Evolutionary conservation across 495 filamentous ascomycete genomes (phyloP).

Genomic region (Aspergillus olivimuriae): DNA sequence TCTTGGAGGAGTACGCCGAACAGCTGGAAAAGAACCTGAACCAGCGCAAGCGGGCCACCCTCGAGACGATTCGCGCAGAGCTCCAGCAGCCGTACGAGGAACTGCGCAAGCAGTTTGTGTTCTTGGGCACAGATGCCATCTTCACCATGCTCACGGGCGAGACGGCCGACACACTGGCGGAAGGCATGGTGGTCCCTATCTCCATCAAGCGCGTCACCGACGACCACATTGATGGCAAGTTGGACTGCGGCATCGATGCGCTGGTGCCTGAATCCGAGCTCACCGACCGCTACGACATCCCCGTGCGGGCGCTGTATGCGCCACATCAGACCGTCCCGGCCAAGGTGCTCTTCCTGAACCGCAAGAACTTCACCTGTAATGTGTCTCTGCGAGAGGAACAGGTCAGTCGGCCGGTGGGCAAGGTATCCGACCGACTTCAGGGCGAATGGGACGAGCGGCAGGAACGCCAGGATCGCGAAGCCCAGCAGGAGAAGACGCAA

Average conservation of each 20-base stretch:
- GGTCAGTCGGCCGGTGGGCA: slow-evolving; percentile 60
- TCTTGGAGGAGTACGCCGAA: slow-evolving; percentile 94
- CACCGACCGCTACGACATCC: slow-evolving; percentile 54
- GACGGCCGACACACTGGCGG: slow-evolving; percentile 70
- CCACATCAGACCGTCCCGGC: slow-evolving; percentile 78
- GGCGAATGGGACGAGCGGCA: slow-evolving; percentile 81
- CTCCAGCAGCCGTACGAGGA: slow-evolving; percentile 91
- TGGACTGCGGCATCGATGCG: slow-evolving; percentile 92
- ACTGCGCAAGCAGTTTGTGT: slow-evolving; percentile 70
- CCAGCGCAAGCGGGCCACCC: slow-evolving; percentile 89
- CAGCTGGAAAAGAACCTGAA: slow-evolving; percentile 89
- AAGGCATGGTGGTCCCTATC: slow-evolving; percentile 88
- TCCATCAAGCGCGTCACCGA: slow-evolving; percentile 81
- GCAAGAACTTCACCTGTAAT: slow-evolving; percentile 71
- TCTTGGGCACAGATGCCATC: slow-evolving; percentile 69
- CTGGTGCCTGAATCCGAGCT: slow-evolving; percentile 69
- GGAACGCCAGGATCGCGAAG: slow-evolving; percentile 72
- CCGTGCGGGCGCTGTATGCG: slow-evolving; percentile 52
- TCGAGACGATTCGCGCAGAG: slow-evolving; percentile 94
- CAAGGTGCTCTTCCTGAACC: slow-evolving; percentile 79
- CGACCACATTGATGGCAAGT: slow-evolving; percentile 84
- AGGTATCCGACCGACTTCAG: slow-evolving; percentile 58
- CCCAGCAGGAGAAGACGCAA: slow-evolving; percentile 74
- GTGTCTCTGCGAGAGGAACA: slow-evolving; percentile 78
- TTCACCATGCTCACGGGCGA: slow-evolving; percentile 98